These are phyloP conservation scores for Gloeopeniophorella convolvens DNA, from an alignment of 768 basidiomycete species.

Conservation along the genomic window DNA sequence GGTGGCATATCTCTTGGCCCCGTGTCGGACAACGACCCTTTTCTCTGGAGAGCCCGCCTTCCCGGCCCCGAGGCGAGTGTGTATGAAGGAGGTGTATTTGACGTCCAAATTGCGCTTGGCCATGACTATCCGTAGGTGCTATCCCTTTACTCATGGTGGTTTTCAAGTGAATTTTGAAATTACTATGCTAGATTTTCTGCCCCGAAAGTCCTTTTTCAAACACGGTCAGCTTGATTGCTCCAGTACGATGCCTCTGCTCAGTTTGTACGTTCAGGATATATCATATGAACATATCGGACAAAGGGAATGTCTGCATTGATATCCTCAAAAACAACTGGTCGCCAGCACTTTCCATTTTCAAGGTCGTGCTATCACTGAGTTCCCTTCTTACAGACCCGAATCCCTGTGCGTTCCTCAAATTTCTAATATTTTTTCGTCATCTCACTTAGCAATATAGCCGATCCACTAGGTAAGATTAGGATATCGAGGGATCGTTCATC, in stretches of 20 bases:
- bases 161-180: not conserved
- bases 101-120: conserved; percentile 58
- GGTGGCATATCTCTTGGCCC: conserved; percentile 67
- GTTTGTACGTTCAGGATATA: conserved; percentile 52
- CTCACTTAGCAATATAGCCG: conserved; percentile 9
- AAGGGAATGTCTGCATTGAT: conserved; percentile 78
- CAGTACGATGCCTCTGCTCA: conserved; percentile 6
- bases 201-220: conserved; percentile 68
- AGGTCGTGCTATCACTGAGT: conserved; percentile 89
- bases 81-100: conserved; percentile 75
- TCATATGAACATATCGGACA: conserved; percentile 85
- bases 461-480: conserved; percentile 17
- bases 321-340: conserved; percentile 94
- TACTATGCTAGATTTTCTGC: conserved; percentile 57
- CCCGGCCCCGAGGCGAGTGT: conserved; percentile 80
- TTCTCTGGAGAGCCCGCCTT: conserved; percentile 69
- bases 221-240: conserved; percentile 41
- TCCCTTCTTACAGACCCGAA: conserved; percentile 93
- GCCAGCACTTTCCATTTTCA: conserved; percentile 87
- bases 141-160: not conserved
- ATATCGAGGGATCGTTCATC: not conserved
- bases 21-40: conserved; percentile 51
- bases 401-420: conserved; percentile 53
- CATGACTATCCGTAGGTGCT: conserved; percentile 69
- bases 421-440: not conserved